phyloP scores from a whole-genome alignment of 441 rosid species.

The Populus hybrid region DNA sequence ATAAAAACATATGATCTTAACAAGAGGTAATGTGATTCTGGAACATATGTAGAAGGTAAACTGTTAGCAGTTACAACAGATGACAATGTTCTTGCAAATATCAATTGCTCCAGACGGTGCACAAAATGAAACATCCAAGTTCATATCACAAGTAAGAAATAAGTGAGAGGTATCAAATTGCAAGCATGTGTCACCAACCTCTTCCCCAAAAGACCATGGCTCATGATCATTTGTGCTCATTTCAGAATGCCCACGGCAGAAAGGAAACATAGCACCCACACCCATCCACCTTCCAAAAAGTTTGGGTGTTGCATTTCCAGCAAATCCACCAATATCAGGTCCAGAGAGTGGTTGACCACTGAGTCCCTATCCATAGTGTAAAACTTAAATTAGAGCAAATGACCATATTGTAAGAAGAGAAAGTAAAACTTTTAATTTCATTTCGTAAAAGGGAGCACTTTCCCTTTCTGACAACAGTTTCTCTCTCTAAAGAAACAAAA shows the following conservation, averaged over 20 bases:
- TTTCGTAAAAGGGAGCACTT: too few relatives aligned
- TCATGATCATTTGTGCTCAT: slow-evolving; percentile 71
- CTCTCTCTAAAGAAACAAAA: not conserved
- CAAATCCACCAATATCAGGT: slow-evolving; percentile 98
- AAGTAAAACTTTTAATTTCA: too few relatives aligned
- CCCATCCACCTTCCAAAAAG: slow-evolving; percentile 99
- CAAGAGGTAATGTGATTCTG: not conserved
- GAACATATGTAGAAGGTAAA: not conserved
- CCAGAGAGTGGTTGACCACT: slow-evolving; percentile 98
- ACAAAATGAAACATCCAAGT: not conserved
- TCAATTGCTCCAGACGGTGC: not conserved
- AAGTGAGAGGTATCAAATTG: not conserved
- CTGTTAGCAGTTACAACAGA: not conserved
- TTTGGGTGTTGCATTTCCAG: slow-evolving; percentile 86
- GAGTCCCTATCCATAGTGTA: slow-evolving; percentile 60
- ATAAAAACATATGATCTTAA: not conserved
- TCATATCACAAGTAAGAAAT: not conserved
- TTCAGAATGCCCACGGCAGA: slow-evolving; percentile 92
- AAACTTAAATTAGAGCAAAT: slow-evolving; percentile 21
- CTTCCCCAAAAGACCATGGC: slow-evolving; percentile 98
- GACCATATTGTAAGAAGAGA: not conserved
- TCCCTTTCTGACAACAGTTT: not conserved
- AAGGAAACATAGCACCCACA: slow-evolving; percentile 94
- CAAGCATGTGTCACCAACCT: slow-evolving; percentile 49
- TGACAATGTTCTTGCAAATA: not conserved